phyloP scores from a whole-genome alignment of 495 filamentous ascomycete genomes.

The Penicillium ucsense region DNA sequence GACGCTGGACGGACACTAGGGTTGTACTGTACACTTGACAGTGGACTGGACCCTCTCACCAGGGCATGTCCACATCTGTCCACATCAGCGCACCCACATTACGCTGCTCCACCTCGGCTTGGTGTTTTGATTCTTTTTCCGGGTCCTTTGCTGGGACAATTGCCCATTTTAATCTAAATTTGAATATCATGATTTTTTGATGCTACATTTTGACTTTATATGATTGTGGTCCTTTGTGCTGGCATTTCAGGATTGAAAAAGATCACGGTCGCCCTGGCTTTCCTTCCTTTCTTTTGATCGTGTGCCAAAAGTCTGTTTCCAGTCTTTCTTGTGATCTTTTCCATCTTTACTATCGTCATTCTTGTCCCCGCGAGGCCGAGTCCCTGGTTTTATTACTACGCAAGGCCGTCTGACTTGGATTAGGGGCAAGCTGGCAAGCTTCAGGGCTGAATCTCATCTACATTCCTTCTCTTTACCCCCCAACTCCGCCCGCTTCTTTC shows the following conservation, averaged over 20 bases:
- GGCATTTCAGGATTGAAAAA: conserved; percentile 14
- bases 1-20: conserved; percentile 7
- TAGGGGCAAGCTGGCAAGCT: background rate
- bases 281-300: conserved; percentile 3
- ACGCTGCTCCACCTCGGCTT: conserved; percentile 16
- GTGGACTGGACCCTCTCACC: conserved; percentile 1
- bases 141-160: no score
- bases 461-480: background rate
- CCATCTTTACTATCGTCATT: background rate
- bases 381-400: background rate
- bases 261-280: conserved; percentile 2
- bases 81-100: background rate
- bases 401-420: no score
- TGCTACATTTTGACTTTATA: no score
- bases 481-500: background rate
- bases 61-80: background rate
- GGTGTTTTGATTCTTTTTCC: no score
- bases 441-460: background rate
- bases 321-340: conserved; percentile 1
- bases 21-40: conserved; percentile 9
- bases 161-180: no score
- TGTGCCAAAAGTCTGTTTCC: conserved; percentile 7
- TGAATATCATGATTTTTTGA: no score
- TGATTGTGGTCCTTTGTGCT: background rate
- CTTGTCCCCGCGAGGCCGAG: background rate